A percentile compares a stretch with the other conserved stretches of the same genome.
Evolutionary conservation across 257 asterid species (phyloP).

Genomic region (Pogostemon cablin): DNA sequence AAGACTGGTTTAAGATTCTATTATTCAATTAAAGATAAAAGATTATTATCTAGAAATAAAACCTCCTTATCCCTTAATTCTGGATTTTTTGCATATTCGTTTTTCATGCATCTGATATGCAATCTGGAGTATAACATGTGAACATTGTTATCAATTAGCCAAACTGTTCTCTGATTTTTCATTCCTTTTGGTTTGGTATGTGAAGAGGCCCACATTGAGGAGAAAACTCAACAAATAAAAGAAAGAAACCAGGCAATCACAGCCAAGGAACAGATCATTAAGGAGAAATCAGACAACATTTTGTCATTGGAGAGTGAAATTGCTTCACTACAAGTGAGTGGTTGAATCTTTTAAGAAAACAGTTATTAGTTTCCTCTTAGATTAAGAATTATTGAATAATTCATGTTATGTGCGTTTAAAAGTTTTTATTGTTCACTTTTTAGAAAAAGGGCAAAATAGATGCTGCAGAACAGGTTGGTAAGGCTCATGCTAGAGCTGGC

Average conservation of each 20-base stretch:
- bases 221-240: constrained; percentile 61
- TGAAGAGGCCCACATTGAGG: constrained; percentile 69
- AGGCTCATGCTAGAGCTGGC: constrained; percentile 72
- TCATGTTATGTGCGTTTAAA: constrained; percentile 21
- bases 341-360: constrained; percentile 22
- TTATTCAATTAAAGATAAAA: not conserved
- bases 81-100: not conserved
- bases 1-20: constrained; percentile 17
- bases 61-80: constrained; percentile 7
- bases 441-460: constrained; percentile 62
- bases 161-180: constrained; percentile 25
- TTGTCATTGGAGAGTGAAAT: constrained; percentile 68
- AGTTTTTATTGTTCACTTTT: constrained; percentile 27
- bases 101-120: constrained; percentile 7
- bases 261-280: constrained; percentile 65
- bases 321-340: constrained; percentile 73
- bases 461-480: constrained; percentile 63
- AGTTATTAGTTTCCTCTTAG: constrained; percentile 5
- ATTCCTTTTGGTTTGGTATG: constrained; percentile 23
- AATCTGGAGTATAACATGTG: constrained; percentile 2
- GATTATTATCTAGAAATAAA: not conserved
- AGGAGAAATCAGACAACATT: constrained; percentile 60
- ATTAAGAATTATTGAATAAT: constrained; percentile 16
- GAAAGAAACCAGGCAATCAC: constrained; percentile 67
- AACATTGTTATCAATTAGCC: constrained; percentile 18